Base-by-base conservation (phyloP, 2,329 filamentous ascomycete genomes). In the Calonectria multiphialidica region DNA sequence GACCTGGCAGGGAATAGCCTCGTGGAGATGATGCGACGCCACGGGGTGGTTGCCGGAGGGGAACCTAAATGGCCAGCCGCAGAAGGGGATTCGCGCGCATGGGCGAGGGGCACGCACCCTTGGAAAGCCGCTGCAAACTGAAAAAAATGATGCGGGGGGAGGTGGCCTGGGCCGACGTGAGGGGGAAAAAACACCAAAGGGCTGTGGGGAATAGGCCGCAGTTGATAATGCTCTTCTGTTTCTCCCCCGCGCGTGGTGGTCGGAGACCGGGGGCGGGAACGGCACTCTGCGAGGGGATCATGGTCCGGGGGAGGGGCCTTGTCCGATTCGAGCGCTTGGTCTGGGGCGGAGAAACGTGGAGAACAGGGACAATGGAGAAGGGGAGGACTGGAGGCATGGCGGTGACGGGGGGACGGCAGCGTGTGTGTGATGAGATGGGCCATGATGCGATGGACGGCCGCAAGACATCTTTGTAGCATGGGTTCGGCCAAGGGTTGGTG, bases 291-390 rank as follows among this genome's bases (percentile, higher is more conserved):
- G 37, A 47, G 55, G 64, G 55, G 35, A 59, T 57, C 66, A 64
- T 50, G 44, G 47, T 25, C 67, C 50, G 67, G 66, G 61, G 66
- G 53, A 65, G 61, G 23, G 66, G 10, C 30, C 23, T 33, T 25
- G 70, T 68, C 65, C 59, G 70, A 72, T 72, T 72, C 70, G 70
- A 72, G 70, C 70, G 70, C 70, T 72, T 72, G 55, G 33, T 35
- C 13, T 47, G 37, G 59, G 25, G 40, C 50, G 42, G 68, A 47
- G 61, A 47, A 47, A 50, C 30, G 55, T 47, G 40, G 37, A 42
- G 50, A 65, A 47, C 18, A 59, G 68, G 49, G n/a, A 37, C 40
- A 30, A 16, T 35, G 28, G 55, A 28, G 30, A 40, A 42, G 30
- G 23, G n/a, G n/a, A 23, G 16, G 28, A 5, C 23, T 30, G 9